phyloP scores from a whole-genome alignment of 2,329 filamentous ascomycete genomes.

The Hypoxylon sp. region DNA sequence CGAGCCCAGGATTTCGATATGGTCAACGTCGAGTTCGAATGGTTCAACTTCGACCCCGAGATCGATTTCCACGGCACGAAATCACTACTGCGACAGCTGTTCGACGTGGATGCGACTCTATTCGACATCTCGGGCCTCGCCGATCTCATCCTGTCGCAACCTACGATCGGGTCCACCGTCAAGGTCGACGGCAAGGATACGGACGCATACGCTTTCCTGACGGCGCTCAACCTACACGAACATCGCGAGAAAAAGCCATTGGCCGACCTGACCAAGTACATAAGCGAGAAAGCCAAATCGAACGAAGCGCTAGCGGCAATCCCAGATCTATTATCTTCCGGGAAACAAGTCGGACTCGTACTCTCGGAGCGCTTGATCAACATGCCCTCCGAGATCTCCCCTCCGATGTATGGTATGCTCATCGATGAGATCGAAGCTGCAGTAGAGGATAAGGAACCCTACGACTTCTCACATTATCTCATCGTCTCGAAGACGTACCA shows the following conservation, averaged over 20 bases:
- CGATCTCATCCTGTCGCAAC: conserved; percentile 88
- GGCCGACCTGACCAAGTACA: conserved; percentile 76
- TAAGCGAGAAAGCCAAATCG: conserved; percentile 67
- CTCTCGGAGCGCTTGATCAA: conserved; percentile 96
- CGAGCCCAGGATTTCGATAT: conserved; percentile 81
- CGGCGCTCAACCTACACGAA: conserved; percentile 83
- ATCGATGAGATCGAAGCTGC: conserved; percentile 91
- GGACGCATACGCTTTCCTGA: conserved; percentile 93
- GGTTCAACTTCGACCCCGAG: conserved; percentile 92
- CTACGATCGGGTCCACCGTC: conserved; percentile 90
- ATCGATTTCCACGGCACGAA: conserved; percentile 97
- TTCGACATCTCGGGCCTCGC: conserved; percentile 90
- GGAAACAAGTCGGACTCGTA: conserved; percentile 80
- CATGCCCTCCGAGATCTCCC: conserved; percentile 91
- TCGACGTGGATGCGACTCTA: conserved; percentile 86
- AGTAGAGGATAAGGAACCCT: conserved; percentile 89
- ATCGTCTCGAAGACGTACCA: conserved; percentile 92
- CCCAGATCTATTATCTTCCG: conserved; percentile 66
- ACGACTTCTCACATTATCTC: conserved; percentile 92
- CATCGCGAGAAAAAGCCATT: conserved; percentile 82
- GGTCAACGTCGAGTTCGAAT: conserved; percentile 97
- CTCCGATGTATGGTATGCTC: conserved; percentile 95
- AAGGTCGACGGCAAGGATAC: conserved; percentile 96
- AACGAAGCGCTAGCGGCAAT: conserved; percentile 69
- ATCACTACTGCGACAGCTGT: conserved; percentile 86